Conservation (phyloP, 78 protist genomes). For the Monocercomonoides exilis region DNA sequence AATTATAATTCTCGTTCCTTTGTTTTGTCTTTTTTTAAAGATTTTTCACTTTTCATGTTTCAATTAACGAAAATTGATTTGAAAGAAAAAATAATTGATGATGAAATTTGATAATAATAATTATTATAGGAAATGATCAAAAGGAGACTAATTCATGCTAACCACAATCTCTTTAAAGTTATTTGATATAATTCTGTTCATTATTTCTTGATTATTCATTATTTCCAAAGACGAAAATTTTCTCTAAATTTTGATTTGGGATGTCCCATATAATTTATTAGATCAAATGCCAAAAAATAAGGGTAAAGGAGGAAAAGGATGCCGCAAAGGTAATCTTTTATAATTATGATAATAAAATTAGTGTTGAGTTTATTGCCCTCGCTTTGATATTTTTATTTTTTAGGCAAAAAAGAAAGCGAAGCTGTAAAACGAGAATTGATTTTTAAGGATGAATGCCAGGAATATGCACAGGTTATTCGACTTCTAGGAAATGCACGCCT, state of each 20-base stretch:
- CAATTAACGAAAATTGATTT: too few relatives aligned
- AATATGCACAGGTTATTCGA: conserved; percentile 76
- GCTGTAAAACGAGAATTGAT: conserved; percentile 76
- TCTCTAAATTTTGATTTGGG: background rate
- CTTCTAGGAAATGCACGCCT: conserved; percentile 95
- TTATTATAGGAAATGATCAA: too few relatives aligned
- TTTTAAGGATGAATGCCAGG: conserved; percentile 93
- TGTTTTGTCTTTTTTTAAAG: background rate
- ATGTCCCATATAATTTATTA: too few relatives aligned
- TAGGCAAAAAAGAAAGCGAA: conserved; percentile 82
- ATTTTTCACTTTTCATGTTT: background rate
- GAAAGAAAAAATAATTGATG: too few relatives aligned
- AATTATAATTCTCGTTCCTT: background rate
- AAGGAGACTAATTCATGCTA: too few relatives aligned
- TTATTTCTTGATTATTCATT: background rate
- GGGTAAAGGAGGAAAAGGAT: conserved; percentile 27
- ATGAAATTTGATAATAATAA: too few relatives aligned
- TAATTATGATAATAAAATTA: conserved; percentile 85
- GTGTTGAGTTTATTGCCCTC: too few relatives aligned
- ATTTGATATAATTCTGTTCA: too few relatives aligned
- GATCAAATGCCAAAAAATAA: conserved; percentile 71
- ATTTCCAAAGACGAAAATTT: background rate
- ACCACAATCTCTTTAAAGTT: too few relatives aligned
- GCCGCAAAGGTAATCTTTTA: background rate
- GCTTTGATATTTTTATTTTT: too few relatives aligned